Evolutionary conservation across 2,329 filamentous ascomycete species (phyloP).

Genomic region (Colletotrichum higginsianum): DNA sequence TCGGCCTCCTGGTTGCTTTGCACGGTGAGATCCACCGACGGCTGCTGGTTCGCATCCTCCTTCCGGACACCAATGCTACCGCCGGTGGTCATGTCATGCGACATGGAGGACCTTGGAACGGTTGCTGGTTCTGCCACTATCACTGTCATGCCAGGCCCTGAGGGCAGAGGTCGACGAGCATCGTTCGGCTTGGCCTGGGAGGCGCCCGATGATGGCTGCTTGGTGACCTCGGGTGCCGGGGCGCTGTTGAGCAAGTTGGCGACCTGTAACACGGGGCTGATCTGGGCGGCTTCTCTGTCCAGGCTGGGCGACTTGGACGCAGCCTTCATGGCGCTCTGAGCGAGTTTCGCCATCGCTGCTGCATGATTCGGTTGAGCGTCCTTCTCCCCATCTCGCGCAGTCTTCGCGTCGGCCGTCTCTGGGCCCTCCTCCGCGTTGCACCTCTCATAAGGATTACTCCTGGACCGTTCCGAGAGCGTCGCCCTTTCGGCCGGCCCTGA

Average conservation of each 20-base stretch:
- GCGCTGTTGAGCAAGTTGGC: constrained; percentile 27
- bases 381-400: neutral
- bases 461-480: neutral
- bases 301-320: constrained; percentile 16
- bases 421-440: neutral
- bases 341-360: constrained; percentile 4
- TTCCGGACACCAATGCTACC: neutral
- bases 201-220: neutral
- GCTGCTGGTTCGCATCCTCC: constrained; percentile 10
- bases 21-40: constrained; percentile 8
- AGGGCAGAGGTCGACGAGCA: constrained; percentile 25
- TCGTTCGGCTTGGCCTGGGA: neutral
- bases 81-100: neutral
- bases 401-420: too few species aligned
- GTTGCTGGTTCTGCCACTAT: neutral
- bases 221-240: neutral
- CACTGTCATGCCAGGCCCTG: neutral
- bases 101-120: constrained; percentile 1
- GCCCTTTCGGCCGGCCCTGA: neutral
- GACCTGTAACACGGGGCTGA: constrained; percentile 28
- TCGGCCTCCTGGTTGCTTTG: constrained; percentile 8
- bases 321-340: constrained; percentile 11
- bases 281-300: constrained; percentile 12
- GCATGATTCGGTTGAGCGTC: neutral
- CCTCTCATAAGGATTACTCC: neutral